Conservation (phyloP, 768 basidiomycete species). For the Xerocomellus amylosporus region DNA sequence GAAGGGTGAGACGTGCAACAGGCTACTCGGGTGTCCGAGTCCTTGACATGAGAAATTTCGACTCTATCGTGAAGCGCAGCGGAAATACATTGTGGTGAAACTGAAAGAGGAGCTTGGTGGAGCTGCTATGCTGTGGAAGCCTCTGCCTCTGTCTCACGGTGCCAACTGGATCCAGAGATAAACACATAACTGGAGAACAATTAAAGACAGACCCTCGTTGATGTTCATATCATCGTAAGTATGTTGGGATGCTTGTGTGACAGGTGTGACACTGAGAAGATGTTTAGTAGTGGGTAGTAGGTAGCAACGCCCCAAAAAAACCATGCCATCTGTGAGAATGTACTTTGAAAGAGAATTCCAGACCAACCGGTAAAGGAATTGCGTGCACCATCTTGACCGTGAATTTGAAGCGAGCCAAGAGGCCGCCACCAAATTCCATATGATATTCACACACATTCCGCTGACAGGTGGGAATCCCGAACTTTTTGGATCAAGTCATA, state of each 20-base stretch:
- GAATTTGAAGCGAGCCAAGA: no score
- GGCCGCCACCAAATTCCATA: no score
- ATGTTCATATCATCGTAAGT: slow-evolving; percentile 91
- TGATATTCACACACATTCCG: no score
- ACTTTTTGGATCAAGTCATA: no score
- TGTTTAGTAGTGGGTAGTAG: no score
- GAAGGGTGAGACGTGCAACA: slow-evolving; percentile 58
- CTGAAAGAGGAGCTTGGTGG: slow-evolving; percentile 6
- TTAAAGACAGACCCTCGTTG: slow-evolving; percentile 62
- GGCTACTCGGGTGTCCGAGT: slow-evolving; percentile 75
- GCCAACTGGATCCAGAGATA: no score
- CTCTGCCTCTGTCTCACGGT: slow-evolving; percentile 69
- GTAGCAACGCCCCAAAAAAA: no score
- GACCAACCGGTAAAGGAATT: no score
- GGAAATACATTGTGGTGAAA: slow-evolving; percentile 10
- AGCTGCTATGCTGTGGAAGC: slow-evolving; percentile 74
- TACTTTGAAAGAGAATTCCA: no score
- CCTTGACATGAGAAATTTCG: slow-evolving; percentile 61
- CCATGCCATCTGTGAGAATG: no score
- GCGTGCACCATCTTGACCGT: no score
- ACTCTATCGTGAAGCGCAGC: slow-evolving; percentile 62
- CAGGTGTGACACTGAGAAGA: slow-evolving; percentile 26
- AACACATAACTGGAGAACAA: background rate
- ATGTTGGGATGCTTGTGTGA: slow-evolving; percentile 15
- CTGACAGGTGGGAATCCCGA: no score